Percentiles rank a stretch among this genome's conserved stretches.
phyloP scores from a whole-genome alignment of 2,329 filamentous ascomycete species.

The Pseudogymnoascus sp. region DNA sequence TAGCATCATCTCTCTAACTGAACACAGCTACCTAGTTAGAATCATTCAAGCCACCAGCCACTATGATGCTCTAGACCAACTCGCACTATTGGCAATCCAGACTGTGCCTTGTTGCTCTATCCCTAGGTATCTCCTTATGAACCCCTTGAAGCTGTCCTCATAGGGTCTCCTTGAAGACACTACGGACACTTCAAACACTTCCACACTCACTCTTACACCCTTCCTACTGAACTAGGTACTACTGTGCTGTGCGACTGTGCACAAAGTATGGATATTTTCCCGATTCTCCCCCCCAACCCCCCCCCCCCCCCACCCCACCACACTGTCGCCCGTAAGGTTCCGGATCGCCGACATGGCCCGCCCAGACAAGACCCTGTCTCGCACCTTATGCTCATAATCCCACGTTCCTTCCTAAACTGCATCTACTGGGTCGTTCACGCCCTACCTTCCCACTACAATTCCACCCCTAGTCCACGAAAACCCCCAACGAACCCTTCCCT shows the following conservation, averaged over 20 bases:
- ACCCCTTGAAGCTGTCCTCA: neutral
- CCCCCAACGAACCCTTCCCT: neutral
- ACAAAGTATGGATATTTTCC: neutral
- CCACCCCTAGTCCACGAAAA: neutral
- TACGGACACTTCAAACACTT: too few relatives aligned
- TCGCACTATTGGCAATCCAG: neutral
- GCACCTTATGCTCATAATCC: neutral
- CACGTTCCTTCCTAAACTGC: constrained; percentile 1
- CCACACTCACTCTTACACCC: neutral
- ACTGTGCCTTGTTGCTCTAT: neutral
- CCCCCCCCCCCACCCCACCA: neutral
- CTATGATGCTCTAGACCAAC: neutral
- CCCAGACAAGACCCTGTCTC: neutral
- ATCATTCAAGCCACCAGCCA: neutral
- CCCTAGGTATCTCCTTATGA: neutral
- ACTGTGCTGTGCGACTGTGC: neutral
- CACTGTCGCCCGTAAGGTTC: neutral
- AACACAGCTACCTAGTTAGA: neutral
- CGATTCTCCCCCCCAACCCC: neutral
- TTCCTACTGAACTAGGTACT: neutral
- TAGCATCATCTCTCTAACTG: neutral
- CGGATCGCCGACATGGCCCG: neutral
- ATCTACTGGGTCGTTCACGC: neutral
- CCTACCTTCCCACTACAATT: neutral
- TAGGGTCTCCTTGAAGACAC: neutral